These are phyloP conservation scores for Phoenix dactylifera DNA, from an alignment of 176 grass and related monocot species.

Conservation along the genomic window DNA sequence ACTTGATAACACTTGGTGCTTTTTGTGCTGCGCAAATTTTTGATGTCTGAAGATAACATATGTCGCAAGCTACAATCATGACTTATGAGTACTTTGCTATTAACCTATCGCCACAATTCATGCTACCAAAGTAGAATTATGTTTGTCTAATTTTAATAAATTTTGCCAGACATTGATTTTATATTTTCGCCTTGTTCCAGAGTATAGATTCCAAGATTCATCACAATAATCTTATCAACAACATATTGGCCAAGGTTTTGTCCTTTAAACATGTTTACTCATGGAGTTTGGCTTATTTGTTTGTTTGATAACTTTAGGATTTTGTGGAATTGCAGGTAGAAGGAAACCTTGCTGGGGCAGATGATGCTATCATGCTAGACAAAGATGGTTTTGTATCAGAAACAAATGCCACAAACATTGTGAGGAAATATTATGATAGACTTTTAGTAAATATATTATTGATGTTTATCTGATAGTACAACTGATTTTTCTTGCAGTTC, in stretches of 20 bases:
- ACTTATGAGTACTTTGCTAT: too few species aligned
- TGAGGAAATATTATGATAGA: constrained; percentile 26
- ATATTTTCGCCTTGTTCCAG: constrained; percentile 39
- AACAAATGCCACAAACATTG: constrained; percentile 99
- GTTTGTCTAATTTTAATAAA: too few species aligned
- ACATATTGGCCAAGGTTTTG: constrained; percentile 90
- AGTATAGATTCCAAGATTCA: constrained; percentile 99
- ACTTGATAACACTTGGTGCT: too few species aligned
- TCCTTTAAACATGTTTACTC: too few species aligned
- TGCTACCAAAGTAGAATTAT: too few species aligned
- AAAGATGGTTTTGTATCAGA: constrained; percentile 99
- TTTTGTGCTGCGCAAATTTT: too few species aligned
- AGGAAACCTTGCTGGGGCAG: constrained; percentile 72
- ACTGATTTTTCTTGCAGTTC: constrained; percentile 43
- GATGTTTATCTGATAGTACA: background rate
- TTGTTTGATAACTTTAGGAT: too few species aligned
- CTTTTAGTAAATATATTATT: constrained; percentile 1
- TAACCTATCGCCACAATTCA: too few species aligned
- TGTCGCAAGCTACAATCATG: too few species aligned
- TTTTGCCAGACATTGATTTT: too few species aligned
- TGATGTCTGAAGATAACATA: too few species aligned
- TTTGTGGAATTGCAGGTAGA: constrained; percentile 52
- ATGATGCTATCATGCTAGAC: constrained; percentile 96
- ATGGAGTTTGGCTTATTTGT: too few species aligned
- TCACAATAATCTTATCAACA: constrained; percentile 99